Evolutionary conservation across 2,329 filamentous ascomycete genomes (phyloP).

Genomic region (Venturia oleaginea): DNA sequence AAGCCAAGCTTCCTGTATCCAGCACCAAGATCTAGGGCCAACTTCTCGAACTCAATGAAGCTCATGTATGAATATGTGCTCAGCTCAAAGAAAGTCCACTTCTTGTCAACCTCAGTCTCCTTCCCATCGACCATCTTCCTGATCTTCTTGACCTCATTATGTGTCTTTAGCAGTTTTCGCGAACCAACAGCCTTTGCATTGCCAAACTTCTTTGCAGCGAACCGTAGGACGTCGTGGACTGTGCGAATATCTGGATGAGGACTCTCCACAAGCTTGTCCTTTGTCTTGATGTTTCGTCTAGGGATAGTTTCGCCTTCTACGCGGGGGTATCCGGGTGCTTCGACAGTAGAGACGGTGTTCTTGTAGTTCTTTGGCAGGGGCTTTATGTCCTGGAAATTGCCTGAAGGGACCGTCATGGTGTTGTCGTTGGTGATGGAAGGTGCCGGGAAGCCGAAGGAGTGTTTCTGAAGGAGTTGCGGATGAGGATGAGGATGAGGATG

Average conservation of each 20-base stretch:
- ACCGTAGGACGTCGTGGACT: conserved; percentile 67
- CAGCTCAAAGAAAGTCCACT: conserved; percentile 86
- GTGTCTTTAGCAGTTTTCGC: conserved; percentile 65
- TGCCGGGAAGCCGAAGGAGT: not conserved
- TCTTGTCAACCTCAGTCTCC: conserved; percentile 73
- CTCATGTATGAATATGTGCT: conserved; percentile 66
- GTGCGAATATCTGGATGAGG: conserved; percentile 65
- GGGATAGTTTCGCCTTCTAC: conserved; percentile 77
- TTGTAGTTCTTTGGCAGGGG: conserved; percentile 43
- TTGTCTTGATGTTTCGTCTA: conserved; percentile 61
- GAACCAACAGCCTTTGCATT: conserved; percentile 50
- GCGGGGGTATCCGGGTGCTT: conserved; percentile 58
- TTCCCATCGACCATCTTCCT: conserved; percentile 81
- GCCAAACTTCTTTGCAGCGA: conserved; percentile 50
- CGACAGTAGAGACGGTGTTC: conserved; percentile 66
- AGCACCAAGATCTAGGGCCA: conserved; percentile 59
- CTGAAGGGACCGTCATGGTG: conserved; percentile 16
- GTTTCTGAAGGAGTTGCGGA: not conserved
- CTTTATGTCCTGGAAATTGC: conserved; percentile 38
- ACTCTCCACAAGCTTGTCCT: conserved; percentile 57
- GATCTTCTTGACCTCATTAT: conserved; percentile 79
- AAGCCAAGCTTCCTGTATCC: conserved; percentile 69
- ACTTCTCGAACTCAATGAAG: conserved; percentile 69
- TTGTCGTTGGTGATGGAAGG: not conserved
- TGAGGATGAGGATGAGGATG: no score